Percentiles rank a stretch among this genome's conserved stretches.
phyloP scores from a whole-genome alignment of 2,329 filamentous ascomycete genomes.

The Immersiporthe knoxdaviesiana region DNA sequence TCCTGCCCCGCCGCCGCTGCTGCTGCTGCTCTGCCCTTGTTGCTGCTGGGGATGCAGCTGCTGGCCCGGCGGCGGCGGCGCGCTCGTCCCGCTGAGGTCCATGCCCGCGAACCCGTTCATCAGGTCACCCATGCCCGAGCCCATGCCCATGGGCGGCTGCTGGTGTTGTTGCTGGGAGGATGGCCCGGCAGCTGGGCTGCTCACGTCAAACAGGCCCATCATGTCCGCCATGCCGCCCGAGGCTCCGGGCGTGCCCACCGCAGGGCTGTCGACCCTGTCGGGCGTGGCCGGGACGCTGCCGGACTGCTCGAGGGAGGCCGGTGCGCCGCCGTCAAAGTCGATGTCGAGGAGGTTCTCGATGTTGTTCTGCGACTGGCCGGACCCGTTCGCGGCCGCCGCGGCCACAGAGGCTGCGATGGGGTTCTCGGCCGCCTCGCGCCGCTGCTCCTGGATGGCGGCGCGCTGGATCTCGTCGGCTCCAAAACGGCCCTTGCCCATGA shows the following conservation, averaged over 20 bases:
- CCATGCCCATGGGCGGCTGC: conserved; percentile 32
- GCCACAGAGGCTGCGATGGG: conserved; percentile 86
- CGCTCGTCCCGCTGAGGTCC: conserved; percentile 68
- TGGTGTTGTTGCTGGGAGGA: conserved; percentile 40
- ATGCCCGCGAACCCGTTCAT: conserved; percentile 87
- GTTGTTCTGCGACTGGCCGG: conserved; percentile 67
- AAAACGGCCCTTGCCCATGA: conserved; percentile 91
- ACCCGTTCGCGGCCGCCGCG: conserved; percentile 65
- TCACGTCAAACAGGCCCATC: conserved; percentile 69
- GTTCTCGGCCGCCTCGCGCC: conserved; percentile 89
- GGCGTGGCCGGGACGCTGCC: conserved; percentile 61
- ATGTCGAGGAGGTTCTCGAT: conserved; percentile 89
- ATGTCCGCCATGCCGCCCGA: conserved; percentile 63
- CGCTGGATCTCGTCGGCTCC: conserved; percentile 93
- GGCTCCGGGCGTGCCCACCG: conserved; percentile 37
- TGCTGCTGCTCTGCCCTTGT: conserved; percentile 46
- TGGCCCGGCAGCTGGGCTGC: conserved; percentile 49
- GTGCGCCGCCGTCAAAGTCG: conserved; percentile 73
- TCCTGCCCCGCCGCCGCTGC: conserved; percentile 43
- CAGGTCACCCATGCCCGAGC: conserved; percentile 74
- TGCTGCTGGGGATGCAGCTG: conserved; percentile 52
- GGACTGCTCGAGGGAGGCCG: conserved; percentile 75
- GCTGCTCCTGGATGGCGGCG: conserved; percentile 94
- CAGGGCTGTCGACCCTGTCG: conserved; percentile 68
- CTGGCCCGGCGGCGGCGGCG: conserved; percentile 67